Percentiles rank a stretch among this genome's conserved stretches.
Conservation (phyloP, 208 protist genomes). For the Acanthamoeba royreba region DNA sequence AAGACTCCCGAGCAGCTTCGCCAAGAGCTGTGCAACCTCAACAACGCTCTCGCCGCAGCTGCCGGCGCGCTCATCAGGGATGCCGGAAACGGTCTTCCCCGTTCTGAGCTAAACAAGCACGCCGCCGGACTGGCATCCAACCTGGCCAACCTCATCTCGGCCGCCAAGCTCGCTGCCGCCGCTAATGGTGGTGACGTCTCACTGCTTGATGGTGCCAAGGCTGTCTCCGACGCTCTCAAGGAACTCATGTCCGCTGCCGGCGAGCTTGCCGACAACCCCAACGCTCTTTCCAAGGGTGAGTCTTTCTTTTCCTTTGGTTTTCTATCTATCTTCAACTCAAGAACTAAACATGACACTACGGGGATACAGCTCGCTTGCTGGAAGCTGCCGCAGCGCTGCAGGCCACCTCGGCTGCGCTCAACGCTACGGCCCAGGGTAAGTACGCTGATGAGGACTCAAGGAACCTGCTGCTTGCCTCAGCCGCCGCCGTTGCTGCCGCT, state of each 20-base stretch:
- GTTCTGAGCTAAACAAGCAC: slow-evolving; percentile 46
- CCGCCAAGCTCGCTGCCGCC: slow-evolving; percentile 32
- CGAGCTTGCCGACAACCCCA: slow-evolving; percentile 48
- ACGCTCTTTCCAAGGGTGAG: slow-evolving; percentile 13
- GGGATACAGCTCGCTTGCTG: neutral
- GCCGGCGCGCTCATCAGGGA: slow-evolving; percentile 51
- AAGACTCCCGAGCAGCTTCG: slow-evolving; percentile 64
- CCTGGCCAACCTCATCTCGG: slow-evolving; percentile 38
- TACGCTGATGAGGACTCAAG: slow-evolving; percentile 44
- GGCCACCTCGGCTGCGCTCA: slow-evolving; percentile 45
- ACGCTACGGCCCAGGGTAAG: slow-evolving; percentile 37
- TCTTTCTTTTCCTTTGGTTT: neutral
- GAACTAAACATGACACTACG: neutral
- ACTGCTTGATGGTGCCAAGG: slow-evolving; percentile 45
- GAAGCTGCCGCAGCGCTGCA: slow-evolving; percentile 38
- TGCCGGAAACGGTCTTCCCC: slow-evolving; percentile 15
- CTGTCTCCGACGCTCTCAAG: slow-evolving; percentile 34
- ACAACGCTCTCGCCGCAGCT: slow-evolving; percentile 52
- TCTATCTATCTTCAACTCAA: neutral
- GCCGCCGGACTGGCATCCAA: slow-evolving; percentile 13
- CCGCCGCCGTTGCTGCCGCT: slow-evolving; percentile 16
- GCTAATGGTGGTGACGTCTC: slow-evolving; percentile 41
- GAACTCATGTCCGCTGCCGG: slow-evolving; percentile 39
- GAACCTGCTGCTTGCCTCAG: slow-evolving; percentile 41
- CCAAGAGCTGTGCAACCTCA: slow-evolving; percentile 52